phyloP scores from a whole-genome alignment of 371 early-diverging fungal species.

The Ecytonucleospora hepatopenaei region DNA sequence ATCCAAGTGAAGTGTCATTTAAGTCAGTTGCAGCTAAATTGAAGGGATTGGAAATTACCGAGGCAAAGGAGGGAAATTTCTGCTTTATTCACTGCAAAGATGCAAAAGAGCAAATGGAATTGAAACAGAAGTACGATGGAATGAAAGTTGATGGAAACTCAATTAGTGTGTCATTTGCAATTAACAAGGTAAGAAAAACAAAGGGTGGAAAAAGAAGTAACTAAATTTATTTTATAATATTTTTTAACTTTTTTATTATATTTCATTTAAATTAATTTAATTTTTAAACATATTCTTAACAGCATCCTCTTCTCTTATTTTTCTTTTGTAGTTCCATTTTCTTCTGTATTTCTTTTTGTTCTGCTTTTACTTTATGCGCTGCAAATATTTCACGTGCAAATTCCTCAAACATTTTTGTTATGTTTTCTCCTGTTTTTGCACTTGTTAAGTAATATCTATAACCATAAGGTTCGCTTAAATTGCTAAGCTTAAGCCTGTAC shows the following conservation, averaged over 20 bases:
- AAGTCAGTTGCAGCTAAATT: constrained; percentile 5
- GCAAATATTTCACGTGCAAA: constrained; percentile 25
- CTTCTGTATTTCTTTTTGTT: constrained; percentile 2
- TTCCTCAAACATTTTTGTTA: constrained; percentile 49
- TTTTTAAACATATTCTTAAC: neutral
- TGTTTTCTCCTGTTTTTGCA: constrained; percentile 54
- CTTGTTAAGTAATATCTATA: constrained; percentile 41
- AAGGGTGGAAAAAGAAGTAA: neutral
- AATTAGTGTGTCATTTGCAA: constrained; percentile 9
- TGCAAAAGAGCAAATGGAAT: neutral
- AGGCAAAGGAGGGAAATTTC: constrained; percentile 10
- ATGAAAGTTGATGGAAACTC: neutral
- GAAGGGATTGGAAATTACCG: neutral
- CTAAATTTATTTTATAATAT: neutral
- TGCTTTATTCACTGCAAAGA: constrained; percentile 16
- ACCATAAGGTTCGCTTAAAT: neutral
- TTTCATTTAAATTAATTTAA: neutral
- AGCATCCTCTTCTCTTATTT: constrained; percentile 8
- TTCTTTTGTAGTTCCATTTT: constrained; percentile 10
- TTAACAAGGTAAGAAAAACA: constrained; percentile 9
- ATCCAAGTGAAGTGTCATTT: neutral
- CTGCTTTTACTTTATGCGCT: neutral
- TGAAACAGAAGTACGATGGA: neutral
- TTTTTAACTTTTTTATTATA: neutral
- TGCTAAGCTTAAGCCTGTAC: constrained; percentile 11